Percentiles rank a stretch among this genome's conserved stretches.
These are phyloP conservation scores for Trichoderma sp. DNA, from an alignment of 2,329 filamentous ascomycete species.

Conservation along the genomic window DNA sequence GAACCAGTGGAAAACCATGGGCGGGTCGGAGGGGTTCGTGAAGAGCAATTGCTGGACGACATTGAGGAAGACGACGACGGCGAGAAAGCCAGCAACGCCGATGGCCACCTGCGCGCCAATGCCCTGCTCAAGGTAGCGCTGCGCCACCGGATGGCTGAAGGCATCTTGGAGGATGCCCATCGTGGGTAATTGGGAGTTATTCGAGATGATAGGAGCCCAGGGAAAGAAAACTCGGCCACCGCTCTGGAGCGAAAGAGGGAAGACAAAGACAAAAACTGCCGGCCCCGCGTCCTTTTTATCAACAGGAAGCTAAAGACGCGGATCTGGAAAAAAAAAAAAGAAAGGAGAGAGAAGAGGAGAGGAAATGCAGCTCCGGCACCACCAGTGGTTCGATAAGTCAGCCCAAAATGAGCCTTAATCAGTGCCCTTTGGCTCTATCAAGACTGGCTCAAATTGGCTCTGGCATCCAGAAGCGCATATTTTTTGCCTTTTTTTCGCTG, in stretches of 20 bases:
- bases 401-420: conserved; percentile 14
- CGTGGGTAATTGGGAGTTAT: not conserved
- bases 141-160: conserved; percentile 47
- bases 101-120: conserved; percentile 47
- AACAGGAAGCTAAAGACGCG: not conserved
- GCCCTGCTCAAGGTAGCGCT: conserved; percentile 48
- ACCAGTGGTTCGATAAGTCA: conserved; percentile 19
- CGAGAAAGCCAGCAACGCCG: conserved; percentile 43
- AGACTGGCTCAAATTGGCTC: not conserved
- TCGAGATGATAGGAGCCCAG: not conserved
- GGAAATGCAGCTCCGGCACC: not conserved
- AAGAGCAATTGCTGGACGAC: conserved; percentile 75
- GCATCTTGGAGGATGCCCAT: conserved; percentile 58
- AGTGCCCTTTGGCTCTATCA: not conserved
- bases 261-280: not conserved
- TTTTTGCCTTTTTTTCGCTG: conserved; percentile 4
- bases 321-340: not conserved
- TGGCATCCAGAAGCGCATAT: not conserved
- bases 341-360: not conserved
- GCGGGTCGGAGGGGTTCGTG: conserved; percentile 77
- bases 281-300: conserved; percentile 13
- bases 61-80: conserved; percentile 67
- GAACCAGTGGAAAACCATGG: conserved; percentile 77
- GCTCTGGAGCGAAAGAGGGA: not conserved
- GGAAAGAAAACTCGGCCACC: not conserved